Conservation (phyloP, 2,329 filamentous ascomycete genomes). For the Phyllosticta citrichinensis region DNA sequence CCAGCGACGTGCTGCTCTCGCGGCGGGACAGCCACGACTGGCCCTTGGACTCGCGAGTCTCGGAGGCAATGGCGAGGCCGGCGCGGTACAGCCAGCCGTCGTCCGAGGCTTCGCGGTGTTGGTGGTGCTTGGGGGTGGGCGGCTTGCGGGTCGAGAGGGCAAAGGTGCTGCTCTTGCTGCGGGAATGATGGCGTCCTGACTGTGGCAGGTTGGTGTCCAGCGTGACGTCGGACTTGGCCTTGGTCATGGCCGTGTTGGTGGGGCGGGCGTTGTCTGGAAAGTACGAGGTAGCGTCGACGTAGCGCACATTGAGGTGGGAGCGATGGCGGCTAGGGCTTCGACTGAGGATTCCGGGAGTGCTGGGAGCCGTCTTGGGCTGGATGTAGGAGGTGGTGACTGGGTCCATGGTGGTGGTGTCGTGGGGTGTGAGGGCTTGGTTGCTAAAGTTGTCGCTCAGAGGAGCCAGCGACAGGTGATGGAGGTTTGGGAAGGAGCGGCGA, state of each 20-base stretch:
- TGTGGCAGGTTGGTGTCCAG: constrained; percentile 22
- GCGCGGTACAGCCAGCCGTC: constrained; percentile 52
- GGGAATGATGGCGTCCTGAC: constrained; percentile 17
- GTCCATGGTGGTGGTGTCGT: constrained; percentile 22
- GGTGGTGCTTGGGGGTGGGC: constrained; percentile 14
- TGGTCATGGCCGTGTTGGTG: constrained; percentile 26
- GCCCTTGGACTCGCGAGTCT: constrained; percentile 51
- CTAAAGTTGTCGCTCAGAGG: constrained; percentile 46
- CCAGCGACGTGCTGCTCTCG: constrained; percentile 46
- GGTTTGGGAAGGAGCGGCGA: constrained; percentile 49
- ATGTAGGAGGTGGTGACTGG: constrained; percentile 34
- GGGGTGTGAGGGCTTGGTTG: constrained; percentile 34
- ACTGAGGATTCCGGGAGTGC: constrained; percentile 39
- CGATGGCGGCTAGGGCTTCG: constrained; percentile 30
- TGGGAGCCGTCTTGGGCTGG: constrained; percentile 37
- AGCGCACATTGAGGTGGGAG: constrained; percentile 18
- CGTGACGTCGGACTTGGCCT: constrained; percentile 37
- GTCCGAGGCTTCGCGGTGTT: constrained; percentile 20
- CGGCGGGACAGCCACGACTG: constrained; percentile 50
- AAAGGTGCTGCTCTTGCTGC: constrained; percentile 16
- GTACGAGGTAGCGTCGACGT: constrained; percentile 7
- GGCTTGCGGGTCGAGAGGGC: background rate
- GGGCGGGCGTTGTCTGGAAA: constrained; percentile 3
- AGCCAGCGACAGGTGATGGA: constrained; percentile 51
- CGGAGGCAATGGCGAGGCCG: constrained; percentile 45